phyloP scores from a whole-genome alignment of 2,329 filamentous ascomycete species.

The Penicillium sp. region DNA sequence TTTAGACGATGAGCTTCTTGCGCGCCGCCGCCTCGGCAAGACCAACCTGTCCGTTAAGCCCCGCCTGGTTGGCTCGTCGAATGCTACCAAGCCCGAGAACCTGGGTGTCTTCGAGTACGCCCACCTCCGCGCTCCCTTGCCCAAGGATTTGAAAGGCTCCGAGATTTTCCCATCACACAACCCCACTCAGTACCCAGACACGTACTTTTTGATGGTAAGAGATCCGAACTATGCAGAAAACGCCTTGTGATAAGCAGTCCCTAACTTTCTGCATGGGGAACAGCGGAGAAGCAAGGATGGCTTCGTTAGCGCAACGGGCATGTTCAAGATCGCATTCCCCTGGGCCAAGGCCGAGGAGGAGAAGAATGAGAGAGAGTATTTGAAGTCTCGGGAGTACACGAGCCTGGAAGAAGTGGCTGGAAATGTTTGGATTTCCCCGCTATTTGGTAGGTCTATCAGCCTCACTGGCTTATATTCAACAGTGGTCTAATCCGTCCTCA shows the following conservation, averaged over 20 bases:
- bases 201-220: slow-evolving; percentile 87
- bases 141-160: slow-evolving; percentile 78
- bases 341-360: slow-evolving; percentile 60
- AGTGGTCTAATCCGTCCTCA: not conserved
- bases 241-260: not conserved
- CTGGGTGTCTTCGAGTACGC: slow-evolving; percentile 91
- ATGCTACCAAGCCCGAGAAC: slow-evolving; percentile 67
- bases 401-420: slow-evolving; percentile 90
- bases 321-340: slow-evolving; percentile 66
- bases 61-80: slow-evolving; percentile 64
- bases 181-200: slow-evolving; percentile 63
- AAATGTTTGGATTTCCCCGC: slow-evolving; percentile 90
- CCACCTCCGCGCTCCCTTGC: slow-evolving; percentile 85
- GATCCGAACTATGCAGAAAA: not conserved
- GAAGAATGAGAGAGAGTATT: slow-evolving; percentile 60
- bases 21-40: slow-evolving; percentile 83
- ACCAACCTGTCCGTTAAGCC: slow-evolving; percentile 84
- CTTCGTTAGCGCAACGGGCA: slow-evolving; percentile 62
- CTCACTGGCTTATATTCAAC: not conserved
- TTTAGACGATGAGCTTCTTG: slow-evolving; percentile 67
- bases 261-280: slow-evolving; percentile 3
- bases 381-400: slow-evolving; percentile 76
- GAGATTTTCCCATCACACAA: slow-evolving; percentile 82
- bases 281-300: slow-evolving; percentile 62
- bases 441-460: slow-evolving; percentile 51